Evolutionary conservation across 768 basidiomycete genomes (phyloP), one percentile per base, ranked within the genome.

Genomic region (Suillus brevipes): DNA sequence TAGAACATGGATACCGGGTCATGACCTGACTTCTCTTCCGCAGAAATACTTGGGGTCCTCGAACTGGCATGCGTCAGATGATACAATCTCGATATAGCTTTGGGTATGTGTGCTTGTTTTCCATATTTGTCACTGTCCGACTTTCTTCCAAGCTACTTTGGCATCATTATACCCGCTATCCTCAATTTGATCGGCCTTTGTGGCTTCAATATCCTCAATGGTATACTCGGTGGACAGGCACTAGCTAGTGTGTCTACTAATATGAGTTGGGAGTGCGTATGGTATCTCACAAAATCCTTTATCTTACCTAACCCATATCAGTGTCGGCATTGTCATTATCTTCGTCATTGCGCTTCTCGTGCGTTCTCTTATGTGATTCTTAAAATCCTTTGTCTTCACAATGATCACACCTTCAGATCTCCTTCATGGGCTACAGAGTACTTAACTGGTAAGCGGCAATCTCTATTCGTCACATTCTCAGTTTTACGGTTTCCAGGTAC

Each of bases 261-360:
- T 65, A 69, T 89, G 65, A 83, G 81, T 40, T 86, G 84, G 81
- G 83, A 77, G 83, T 84, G 69, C 65, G 81, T 73, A 65, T 43
- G 62, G 53, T 57, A 45, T 57, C 59, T 65, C 23, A 45, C 64
- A 62, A 43, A 62, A 59, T 68, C 58, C 2, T 14, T 40, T 2
- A 14, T 0, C 63, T 72, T 42, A 75, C 36, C 25, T 50, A 49
- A 62, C 67, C 62, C 14, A 50, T 60, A 37, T 36, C 66, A 91
- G 89, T 60, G 87, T 95, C 34, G 94, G 94, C 3, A 95, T 95
- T 62, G 89, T 93, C 38, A 86, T 95, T 60, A 87, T 94, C 49
- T 83, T 85, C 0, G 65, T 89, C 37, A 78, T 92, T 38, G 88
- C 91, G 3, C 83, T 95, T 37, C 66, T 89, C 28, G 80, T 86